A percentile compares a stretch with the other conserved stretches of the same genome.
phyloP scores from a whole-genome alignment of 306 rosid species.

The Leucaena leucocephala region DNA sequence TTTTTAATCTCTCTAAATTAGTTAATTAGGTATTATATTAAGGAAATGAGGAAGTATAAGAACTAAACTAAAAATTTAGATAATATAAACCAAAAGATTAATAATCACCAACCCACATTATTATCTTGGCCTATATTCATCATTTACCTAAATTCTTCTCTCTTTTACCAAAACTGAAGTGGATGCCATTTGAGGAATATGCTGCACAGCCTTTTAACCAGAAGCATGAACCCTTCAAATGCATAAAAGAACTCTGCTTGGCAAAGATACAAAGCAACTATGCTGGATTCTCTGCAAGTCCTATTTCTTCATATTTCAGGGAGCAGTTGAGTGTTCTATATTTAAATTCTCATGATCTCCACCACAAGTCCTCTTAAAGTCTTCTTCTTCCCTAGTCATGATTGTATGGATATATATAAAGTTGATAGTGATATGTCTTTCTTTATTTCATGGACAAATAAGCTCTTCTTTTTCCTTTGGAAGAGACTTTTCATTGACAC shows the following conservation, averaged over 20 bases:
- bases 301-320: slow-evolving; percentile 35
- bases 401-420: neutral
- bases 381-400: neutral
- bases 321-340: slow-evolving; percentile 42
- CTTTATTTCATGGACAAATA: neutral
- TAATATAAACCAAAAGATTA: neutral
- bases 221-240: slow-evolving; percentile 52
- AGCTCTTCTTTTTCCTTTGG: neutral
- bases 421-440: slow-evolving; percentile 10
- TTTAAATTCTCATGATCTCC: slow-evolving; percentile 36
- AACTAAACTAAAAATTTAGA: neutral
- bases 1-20: too few relatives aligned
- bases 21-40: too few relatives aligned
- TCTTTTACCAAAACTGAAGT: slow-evolving; percentile 34
- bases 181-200: slow-evolving; percentile 55
- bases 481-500: neutral
- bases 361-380: slow-evolving; percentile 31
- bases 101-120: neutral
- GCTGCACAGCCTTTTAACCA: slow-evolving; percentile 43
- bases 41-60: neutral
- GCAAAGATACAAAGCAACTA: slow-evolving; percentile 39
- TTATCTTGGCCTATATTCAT: neutral
- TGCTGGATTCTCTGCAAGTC: slow-evolving; percentile 41
- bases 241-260: slow-evolving; percentile 35
- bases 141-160: neutral